Base-by-base conservation (phyloP, 306 rosid genomes). In the Cucumis cinereus region DNA sequence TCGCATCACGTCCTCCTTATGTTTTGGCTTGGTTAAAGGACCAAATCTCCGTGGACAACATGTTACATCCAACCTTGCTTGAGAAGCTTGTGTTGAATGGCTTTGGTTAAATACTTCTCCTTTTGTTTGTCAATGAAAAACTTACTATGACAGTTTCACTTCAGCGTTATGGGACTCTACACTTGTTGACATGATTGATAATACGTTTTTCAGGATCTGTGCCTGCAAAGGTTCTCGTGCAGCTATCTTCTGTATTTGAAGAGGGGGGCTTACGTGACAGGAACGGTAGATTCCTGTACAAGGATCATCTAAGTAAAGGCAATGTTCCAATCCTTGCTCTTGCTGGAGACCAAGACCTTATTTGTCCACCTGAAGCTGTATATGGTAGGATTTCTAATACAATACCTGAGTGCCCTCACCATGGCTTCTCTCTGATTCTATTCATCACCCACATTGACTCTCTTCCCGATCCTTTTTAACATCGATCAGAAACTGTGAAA, bases 331-430 rank as follows among this genome's bases (percentile, higher is more conserved):
- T 93, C 43, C 83, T 93, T 56, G 96, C 96, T 8, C 76, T 93
- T 62, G 98, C 94, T 0, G 98, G 98, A 80, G 98, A 93, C 79
- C 87, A 80, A 54, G 98, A 93, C 84, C 80, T 82, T 40, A 85
- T 91, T 59, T 93, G 98, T 78, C 96, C 98, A 49, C 94, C 96
- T 16, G 98, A 93, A 82, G 98, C 98, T 53, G 92, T 91, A 66
- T 88, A 91, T 4, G 98, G 98, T 93, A 88, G 47, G 77, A 74
- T 76, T 56, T 55, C 54, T 79, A 71, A 7, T 73, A 24, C 22
- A 15, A 19, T 64, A 17, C 71, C 43, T 2, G 17, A 9, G 70
- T 19, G 70, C 3, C 17, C 13, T 45, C 52, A 13, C 52, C 70
- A 36, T 55, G 52, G n/a, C 49, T 73, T 73, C 77, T 53, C 57